Conservation (phyloP, 2,329 filamentous ascomycete genomes). For the Colletotrichum siamense region DNA sequence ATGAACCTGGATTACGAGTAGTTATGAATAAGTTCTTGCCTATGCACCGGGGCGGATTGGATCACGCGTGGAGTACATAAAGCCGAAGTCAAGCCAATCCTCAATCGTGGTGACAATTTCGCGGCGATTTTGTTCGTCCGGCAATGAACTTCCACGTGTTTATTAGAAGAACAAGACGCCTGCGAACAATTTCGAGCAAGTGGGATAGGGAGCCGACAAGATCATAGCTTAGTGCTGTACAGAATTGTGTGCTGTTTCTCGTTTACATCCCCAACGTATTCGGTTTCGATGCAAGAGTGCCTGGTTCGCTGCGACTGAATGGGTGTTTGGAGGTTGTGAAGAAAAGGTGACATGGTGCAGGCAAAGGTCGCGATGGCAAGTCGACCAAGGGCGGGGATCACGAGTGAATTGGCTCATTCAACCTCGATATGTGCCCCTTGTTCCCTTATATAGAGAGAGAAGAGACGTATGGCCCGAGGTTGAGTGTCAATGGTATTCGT, state of each 20-base stretch:
- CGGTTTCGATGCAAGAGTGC: background rate
- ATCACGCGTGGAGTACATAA: background rate
- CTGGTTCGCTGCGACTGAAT: no score
- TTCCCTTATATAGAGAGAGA: background rate
- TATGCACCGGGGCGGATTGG: no score
- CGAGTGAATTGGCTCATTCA: background rate
- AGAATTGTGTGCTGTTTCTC: background rate
- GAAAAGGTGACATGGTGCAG: background rate
- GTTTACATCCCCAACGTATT: background rate
- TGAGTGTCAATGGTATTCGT: background rate
- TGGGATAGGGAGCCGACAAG: no score
- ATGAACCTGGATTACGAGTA: no score
- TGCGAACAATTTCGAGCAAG: background rate
- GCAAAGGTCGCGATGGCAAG: no score
- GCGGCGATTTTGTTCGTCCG: no score
- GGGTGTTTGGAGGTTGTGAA: background rate
- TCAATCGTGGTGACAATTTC: background rate
- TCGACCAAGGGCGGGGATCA: no score
- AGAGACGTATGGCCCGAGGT: background rate
- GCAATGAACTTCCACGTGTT: no score
- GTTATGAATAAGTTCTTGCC: rapidly evolving
- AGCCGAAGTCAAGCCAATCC: background rate
- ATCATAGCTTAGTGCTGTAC: no score
- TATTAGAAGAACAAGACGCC: background rate
- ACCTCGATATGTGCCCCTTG: background rate